Evolutionary conservation across 225 moss, liverwort and hornwort species (phyloP).

Genomic region (Pleurozium schreberi): DNA sequence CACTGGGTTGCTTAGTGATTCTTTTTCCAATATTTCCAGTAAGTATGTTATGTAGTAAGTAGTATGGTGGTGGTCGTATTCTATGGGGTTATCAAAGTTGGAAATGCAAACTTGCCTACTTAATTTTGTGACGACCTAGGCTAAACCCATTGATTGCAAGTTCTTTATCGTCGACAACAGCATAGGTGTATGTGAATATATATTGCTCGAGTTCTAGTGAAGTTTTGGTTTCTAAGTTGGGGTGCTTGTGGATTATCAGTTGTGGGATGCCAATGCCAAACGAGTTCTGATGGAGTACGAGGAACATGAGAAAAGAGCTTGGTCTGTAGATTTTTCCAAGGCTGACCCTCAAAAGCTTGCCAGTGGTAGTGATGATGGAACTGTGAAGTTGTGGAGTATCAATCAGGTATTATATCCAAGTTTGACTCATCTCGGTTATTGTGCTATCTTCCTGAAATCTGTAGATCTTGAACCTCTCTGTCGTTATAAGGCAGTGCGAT

Average conservation of each 20-base stretch:
- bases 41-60: background rate
- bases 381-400: conserved; percentile 97
- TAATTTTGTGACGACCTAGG: background rate
- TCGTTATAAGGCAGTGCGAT: background rate
- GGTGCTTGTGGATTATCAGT: conserved; percentile 39
- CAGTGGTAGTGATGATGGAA: conserved; percentile 93
- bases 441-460: background rate
- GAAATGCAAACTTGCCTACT: background rate
- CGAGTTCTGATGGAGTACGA: conserved; percentile 69
- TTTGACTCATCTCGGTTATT: background rate
- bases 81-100: background rate
- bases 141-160: background rate
- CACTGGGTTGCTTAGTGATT: background rate
- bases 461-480: background rate
- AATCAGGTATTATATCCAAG: conserved; percentile 48
- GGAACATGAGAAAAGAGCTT: conserved; percentile 94
- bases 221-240: background rate
- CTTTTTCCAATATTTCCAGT: background rate
- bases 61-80: background rate
- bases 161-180: background rate
- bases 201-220: background rate
- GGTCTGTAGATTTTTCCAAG: conserved; percentile 98
- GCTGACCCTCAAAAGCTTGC: conserved; percentile 94
- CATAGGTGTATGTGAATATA: background rate
- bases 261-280: conserved; percentile 77